Evolutionary conservation across 352 stramenopile genomes (phyloP), one percentile per base, ranked within the genome.

Genomic region (Albugo laibachii): DNA sequence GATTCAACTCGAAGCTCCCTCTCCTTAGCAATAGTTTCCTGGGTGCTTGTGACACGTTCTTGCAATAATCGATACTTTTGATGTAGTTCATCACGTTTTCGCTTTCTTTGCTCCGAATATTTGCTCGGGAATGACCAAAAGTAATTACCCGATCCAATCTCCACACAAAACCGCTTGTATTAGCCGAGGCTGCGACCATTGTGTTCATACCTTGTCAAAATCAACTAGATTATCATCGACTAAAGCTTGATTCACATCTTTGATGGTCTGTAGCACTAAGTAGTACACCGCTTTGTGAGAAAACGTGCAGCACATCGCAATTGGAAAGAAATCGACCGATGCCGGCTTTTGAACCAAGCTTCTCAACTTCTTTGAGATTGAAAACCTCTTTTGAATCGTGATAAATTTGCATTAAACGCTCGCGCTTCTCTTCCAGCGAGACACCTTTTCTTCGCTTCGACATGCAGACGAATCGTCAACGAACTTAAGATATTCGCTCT

Each of bases 51-150:
- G 0, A 41, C 36, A 13, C 31, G 20, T 13, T 27, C 35, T 16
- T 52, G 24, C 36, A 31, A 31, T 31, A 31, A 31, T 31, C 24
- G 24, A 31, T 31, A 31, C 24, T 31, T 48, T 51, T 64, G 45
- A 41, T 71, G 65, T 19, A 83, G 60, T 51, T 69, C 67, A 15
- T 21, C 54, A 1, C 79, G 58, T 50, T 80, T 76, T 27, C 70
- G 69, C 57, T 85, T 89, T 24, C 69, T 64, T 34, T 79, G 69
- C 57, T 87, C 71, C 40, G 74, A 83, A 11, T 80, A 27, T 54
- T 87, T 89, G 54, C 69, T 84, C 42, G 74, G 77, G 50, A 87
- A 89, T 14, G 77, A 89, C 77, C 77, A 89, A 50, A 89, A 89
- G 65, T 89, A 89, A 49, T 89, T 89, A 14, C 69, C 77, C 19